Conservation (phyloP, 768 basidiomycete genomes). For the Xerocomellus amylosporus region DNA sequence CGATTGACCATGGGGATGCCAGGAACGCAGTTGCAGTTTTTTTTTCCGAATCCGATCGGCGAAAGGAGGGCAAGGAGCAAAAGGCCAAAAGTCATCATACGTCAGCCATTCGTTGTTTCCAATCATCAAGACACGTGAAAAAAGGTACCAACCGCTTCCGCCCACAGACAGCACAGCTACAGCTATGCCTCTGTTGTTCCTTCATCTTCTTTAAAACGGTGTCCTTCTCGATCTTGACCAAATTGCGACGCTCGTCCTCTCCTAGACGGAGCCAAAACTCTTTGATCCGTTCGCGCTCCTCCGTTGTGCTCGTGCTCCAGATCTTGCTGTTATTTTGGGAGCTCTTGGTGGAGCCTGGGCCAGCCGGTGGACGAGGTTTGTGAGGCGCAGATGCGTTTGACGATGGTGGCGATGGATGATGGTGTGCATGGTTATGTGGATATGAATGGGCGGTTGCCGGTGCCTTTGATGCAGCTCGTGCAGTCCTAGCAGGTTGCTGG, state of each 20-base stretch:
- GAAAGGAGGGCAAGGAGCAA: slow-evolving; percentile 13
- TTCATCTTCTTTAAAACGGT: slow-evolving; percentile 99
- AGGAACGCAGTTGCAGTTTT: slow-evolving; percentile 5
- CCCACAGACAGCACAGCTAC: slow-evolving; percentile 94
- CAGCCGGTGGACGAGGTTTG: slow-evolving; percentile 30
- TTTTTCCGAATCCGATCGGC: slow-evolving; percentile 21
- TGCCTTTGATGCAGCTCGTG: slow-evolving; percentile 57
- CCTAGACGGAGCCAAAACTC: slow-evolving; percentile 96
- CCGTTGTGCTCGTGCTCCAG: slow-evolving; percentile 88
- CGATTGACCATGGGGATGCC: slow-evolving; percentile 15
- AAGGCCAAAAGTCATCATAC: slow-evolving; percentile 23
- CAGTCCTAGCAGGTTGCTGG: slow-evolving; percentile 37
- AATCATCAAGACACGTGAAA: slow-evolving; percentile 22
- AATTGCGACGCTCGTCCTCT: slow-evolving; percentile 84
- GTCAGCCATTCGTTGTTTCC: slow-evolving; percentile 21
- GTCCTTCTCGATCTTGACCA: slow-evolving; percentile 98
- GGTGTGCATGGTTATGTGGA: slow-evolving; percentile 48
- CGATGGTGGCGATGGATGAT: slow-evolving; percentile 48
- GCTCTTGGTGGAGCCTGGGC: slow-evolving; percentile 24
- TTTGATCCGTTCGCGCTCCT: slow-evolving; percentile 96
- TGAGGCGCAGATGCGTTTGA: slow-evolving; percentile 34
- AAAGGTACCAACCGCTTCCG: slow-evolving; percentile 80
- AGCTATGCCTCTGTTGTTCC: slow-evolving; percentile 97
- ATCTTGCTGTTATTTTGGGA: slow-evolving; percentile 70
- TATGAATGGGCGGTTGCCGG: slow-evolving; percentile 52